Percentiles rank a stretch among this genome's conserved stretches.
These are phyloP conservation scores for Dentipellis sp. DNA, from an alignment of 768 basidiomycete genomes.

Conservation along the genomic window DNA sequence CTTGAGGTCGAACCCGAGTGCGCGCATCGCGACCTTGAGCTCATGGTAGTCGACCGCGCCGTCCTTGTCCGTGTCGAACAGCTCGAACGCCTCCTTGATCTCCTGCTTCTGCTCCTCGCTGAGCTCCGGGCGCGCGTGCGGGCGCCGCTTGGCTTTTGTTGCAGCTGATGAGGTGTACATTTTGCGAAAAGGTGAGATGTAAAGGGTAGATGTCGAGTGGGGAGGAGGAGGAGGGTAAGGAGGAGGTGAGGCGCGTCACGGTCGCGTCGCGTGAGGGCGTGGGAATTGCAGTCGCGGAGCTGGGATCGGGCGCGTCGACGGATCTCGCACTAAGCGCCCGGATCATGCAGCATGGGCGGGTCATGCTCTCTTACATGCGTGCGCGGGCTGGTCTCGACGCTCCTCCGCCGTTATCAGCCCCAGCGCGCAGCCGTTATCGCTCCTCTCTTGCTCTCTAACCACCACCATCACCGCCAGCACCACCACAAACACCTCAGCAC, in stretches of 20 bases:
- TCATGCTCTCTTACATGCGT: background rate
- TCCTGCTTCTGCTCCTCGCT: constrained; percentile 89
- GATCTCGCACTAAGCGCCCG: background rate
- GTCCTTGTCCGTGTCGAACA: constrained; percentile 99
- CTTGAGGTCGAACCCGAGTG: constrained; percentile 95
- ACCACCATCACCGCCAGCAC: background rate
- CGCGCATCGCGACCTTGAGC: constrained; percentile 97
- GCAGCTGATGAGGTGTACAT: constrained; percentile 57
- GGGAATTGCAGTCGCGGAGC: background rate
- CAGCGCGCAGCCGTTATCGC: too few species aligned
- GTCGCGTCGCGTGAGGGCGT: background rate
- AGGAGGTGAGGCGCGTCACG: background rate
- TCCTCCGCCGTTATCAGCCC: too few species aligned
- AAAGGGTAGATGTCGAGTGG: background rate
- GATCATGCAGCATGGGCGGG: background rate
- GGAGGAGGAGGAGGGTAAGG: background rate
- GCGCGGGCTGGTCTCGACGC: too few species aligned
- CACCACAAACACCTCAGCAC: background rate
- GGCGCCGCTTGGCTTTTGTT: constrained; percentile 65
- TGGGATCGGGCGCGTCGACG: background rate
- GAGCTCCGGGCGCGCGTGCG: constrained; percentile 73
- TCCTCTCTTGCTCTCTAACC: too few species aligned
- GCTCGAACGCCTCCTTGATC: constrained; percentile 97
- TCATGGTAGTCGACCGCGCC: constrained; percentile 96
- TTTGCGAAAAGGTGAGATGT: background rate